Conservation (phyloP, 768 basidiomycete genomes). For the Agaricus sinodeliciosus region DNA sequence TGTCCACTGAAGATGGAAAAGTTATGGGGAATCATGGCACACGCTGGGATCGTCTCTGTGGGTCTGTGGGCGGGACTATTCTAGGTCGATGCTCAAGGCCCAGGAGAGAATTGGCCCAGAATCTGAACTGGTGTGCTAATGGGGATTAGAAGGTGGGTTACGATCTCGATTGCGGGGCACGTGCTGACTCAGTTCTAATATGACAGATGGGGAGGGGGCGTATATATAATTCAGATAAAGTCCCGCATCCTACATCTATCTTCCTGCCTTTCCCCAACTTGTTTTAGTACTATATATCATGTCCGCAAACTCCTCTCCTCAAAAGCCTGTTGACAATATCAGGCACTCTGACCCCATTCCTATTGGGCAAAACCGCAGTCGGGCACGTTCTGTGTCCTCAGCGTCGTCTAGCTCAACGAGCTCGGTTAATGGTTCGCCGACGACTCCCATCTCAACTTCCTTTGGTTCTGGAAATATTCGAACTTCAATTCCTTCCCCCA, state of each 20-base stretch:
- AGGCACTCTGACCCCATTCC: conserved; percentile 64
- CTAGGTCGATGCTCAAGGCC: background rate
- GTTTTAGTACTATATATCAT: conserved; percentile 18
- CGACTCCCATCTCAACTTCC: conserved; percentile 43
- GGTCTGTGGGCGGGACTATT: too few relatives aligned
- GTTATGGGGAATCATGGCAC: too few relatives aligned
- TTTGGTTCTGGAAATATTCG: conserved; percentile 34
- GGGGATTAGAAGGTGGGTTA: background rate
- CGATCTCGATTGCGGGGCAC: conserved; percentile 4
- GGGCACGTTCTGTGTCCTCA: conserved; percentile 58
- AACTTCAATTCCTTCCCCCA: conserved; percentile 45
- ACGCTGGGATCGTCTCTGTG: too few relatives aligned
- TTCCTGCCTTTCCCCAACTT: conserved; percentile 16
- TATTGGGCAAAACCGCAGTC: conserved; percentile 35
- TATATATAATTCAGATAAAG: conserved; percentile 16
- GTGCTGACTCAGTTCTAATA: conserved; percentile 7
- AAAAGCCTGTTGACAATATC: conserved; percentile 15
- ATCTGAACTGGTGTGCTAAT: background rate
- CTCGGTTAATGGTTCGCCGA: conserved; percentile 42
- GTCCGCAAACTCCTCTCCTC: conserved; percentile 27
- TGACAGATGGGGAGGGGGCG: conserved; percentile 5
- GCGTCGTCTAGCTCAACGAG: conserved; percentile 47
- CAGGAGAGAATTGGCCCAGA: background rate
- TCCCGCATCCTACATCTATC: conserved; percentile 6
- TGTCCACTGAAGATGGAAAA: too few relatives aligned